These are phyloP conservation scores for Ochromonadaceae sp. DNA, from an alignment of 352 stramenopile genomes.

Conservation along the genomic window DNA sequence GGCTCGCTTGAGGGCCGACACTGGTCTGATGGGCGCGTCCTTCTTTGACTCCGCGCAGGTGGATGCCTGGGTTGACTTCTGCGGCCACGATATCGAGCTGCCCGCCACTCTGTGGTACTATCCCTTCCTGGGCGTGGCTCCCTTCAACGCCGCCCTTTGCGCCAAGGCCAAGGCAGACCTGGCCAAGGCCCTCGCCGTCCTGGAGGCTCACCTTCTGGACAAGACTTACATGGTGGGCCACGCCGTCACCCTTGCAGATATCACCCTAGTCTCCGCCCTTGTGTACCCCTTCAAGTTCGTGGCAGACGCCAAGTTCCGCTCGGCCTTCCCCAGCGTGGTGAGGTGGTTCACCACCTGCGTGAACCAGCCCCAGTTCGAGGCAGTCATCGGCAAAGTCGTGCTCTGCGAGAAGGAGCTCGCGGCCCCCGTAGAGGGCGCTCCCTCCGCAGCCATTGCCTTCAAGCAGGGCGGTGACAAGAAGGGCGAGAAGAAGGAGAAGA, in stretches of 20 bases:
- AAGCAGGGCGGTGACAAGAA: constrained; percentile 17
- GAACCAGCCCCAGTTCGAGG: constrained; percentile 77
- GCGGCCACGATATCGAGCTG: constrained; percentile 67
- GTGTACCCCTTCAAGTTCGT: constrained; percentile 86
- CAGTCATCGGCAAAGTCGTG: constrained; percentile 68
- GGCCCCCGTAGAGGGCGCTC: constrained; percentile 40
- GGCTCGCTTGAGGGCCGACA: constrained; percentile 61
- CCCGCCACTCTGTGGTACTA: constrained; percentile 64
- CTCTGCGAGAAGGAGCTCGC: constrained; percentile 52
- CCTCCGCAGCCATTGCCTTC: neutral
- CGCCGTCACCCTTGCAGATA: constrained; percentile 79
- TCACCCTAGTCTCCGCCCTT: constrained; percentile 57
- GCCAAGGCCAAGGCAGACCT: constrained; percentile 72
- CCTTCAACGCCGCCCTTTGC: constrained; percentile 50
- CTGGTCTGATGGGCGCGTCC: constrained; percentile 57
- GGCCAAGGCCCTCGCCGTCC: constrained; percentile 52
- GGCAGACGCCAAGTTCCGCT: constrained; percentile 63
- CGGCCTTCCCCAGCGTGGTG: constrained; percentile 57
- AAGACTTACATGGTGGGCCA: constrained; percentile 78
- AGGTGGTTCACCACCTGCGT: constrained; percentile 79
- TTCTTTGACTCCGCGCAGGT: constrained; percentile 74
- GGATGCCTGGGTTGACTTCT: constrained; percentile 83
- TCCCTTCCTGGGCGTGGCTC: constrained; percentile 59
- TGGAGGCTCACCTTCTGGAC: constrained; percentile 65
- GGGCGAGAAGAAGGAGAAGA: constrained; percentile 1